A percentile compares a stretch with the other conserved stretches of the same genome.
Evolutionary conservation across 75 land plant genomes (phyloP).

Genomic region (Pinus tabuliformis): DNA sequence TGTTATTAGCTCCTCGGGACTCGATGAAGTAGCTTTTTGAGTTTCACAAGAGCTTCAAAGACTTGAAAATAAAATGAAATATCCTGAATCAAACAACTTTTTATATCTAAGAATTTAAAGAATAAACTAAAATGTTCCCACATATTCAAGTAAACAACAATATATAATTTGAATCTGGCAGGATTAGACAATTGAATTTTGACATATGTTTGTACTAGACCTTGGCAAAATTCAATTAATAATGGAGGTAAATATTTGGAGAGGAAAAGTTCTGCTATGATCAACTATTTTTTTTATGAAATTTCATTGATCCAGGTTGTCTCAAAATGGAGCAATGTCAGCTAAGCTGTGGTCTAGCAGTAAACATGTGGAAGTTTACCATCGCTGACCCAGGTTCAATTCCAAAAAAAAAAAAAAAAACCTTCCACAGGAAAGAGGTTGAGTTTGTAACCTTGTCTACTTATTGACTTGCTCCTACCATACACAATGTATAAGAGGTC

Average conservation of each 20-base stretch:
- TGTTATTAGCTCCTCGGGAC: constrained; percentile 65
- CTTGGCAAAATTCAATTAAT: background rate
- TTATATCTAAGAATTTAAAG: background rate
- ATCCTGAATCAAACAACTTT: background rate
- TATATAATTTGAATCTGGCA: background rate
- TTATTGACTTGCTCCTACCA: too few species aligned
- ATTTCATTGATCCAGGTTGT: too few species aligned
- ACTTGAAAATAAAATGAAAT: constrained; percentile 35
- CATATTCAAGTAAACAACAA: background rate
- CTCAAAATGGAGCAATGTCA: too few species aligned
- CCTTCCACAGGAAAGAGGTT: too few species aligned
- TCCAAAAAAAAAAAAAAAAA: too few species aligned
- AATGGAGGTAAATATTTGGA: background rate
- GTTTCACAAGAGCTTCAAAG: constrained; percentile 60
- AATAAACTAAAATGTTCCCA: background rate
- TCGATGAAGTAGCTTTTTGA: constrained; percentile 60
- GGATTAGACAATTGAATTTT: background rate
- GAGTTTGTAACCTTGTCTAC: too few species aligned
- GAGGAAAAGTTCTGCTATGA: too few species aligned
- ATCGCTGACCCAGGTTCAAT: too few species aligned
- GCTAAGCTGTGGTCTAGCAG: too few species aligned
- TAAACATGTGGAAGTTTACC: too few species aligned
- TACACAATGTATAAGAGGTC: too few species aligned
- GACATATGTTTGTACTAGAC: background rate
- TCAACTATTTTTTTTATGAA: too few species aligned